A percentile compares a stretch with the other conserved stretches of the same genome.
These are phyloP conservation scores for Astrocystis sublimbata DNA, from an alignment of 495 filamentous ascomycete genomes.

Conservation along the genomic window DNA sequence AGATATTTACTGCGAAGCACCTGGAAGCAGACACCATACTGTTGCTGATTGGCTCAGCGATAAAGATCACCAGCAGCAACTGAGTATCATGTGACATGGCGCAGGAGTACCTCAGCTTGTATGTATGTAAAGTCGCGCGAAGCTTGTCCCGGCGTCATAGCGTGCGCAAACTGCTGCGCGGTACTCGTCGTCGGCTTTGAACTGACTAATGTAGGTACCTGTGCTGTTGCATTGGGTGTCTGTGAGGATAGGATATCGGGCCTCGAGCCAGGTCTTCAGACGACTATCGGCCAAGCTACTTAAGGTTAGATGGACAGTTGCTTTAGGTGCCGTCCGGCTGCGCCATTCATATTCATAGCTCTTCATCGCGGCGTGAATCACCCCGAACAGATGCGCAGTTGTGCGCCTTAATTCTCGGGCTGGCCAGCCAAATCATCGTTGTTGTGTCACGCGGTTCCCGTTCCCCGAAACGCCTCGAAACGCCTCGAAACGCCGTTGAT, in stretches of 20 bases:
- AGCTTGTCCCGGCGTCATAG: neutral
- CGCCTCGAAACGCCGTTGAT: too few species aligned
- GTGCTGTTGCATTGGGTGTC: neutral
- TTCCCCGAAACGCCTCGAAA: too few species aligned
- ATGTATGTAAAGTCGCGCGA: neutral
- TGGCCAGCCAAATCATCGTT: neutral
- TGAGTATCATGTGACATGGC: slow-evolving; percentile 15
- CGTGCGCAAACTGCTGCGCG: neutral
- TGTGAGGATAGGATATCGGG: neutral
- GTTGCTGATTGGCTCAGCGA: neutral
- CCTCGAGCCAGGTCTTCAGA: neutral
- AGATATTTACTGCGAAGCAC: too few species aligned
- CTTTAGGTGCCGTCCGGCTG: slow-evolving; percentile 2
- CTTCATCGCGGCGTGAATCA: neutral
- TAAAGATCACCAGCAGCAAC: slow-evolving; percentile 12
- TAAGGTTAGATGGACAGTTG: too few species aligned
- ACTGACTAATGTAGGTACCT: neutral
- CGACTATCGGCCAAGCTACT: slow-evolving; percentile 4
- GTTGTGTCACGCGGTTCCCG: too few species aligned
- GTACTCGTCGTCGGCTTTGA: slow-evolving; percentile 13
- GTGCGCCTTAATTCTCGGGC: neutral
- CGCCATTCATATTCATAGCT: neutral
- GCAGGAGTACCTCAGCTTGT: neutral
- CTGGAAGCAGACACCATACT: neutral
- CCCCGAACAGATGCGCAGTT: neutral